Evolutionary conservation across 2,329 filamentous ascomycete species (phyloP).

Genomic region (Aspergillus neoniger): DNA sequence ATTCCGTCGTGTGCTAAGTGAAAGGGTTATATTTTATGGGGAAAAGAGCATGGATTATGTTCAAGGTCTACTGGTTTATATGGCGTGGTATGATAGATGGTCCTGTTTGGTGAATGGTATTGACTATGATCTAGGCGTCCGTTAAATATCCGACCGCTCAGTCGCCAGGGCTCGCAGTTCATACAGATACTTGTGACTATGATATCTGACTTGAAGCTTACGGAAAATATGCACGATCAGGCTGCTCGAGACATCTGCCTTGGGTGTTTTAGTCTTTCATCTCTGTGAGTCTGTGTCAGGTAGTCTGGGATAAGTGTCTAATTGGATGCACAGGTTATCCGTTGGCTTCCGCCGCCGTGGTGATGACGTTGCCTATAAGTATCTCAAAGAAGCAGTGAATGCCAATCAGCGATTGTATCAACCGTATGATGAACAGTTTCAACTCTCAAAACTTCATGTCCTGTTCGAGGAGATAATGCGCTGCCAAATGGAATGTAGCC

Average conservation of each 20-base stretch:
- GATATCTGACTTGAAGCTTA: background rate
- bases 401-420: background rate
- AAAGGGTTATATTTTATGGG: background rate
- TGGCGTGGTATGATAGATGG: background rate
- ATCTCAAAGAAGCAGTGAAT: background rate
- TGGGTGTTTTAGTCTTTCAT: background rate
- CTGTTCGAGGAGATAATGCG: background rate
- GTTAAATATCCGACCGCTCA: background rate
- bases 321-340: background rate
- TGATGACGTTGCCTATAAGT: background rate
- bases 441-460: background rate
- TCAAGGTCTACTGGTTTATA: slow-evolving; percentile 6
- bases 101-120: background rate
- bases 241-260: background rate
- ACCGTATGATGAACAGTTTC: background rate
- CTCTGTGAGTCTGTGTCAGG: background rate
- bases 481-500: background rate
- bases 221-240: background rate
- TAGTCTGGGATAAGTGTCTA: background rate
- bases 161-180: background rate
- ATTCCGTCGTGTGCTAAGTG: slow-evolving; percentile 6
- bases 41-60: slow-evolving; percentile 8
- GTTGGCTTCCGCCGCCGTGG: background rate
- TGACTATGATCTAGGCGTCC: background rate
- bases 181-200: background rate